Conservation (phyloP, 1,139 yeast genomes). For the Lodderomyces orthopsilosis region DNA sequence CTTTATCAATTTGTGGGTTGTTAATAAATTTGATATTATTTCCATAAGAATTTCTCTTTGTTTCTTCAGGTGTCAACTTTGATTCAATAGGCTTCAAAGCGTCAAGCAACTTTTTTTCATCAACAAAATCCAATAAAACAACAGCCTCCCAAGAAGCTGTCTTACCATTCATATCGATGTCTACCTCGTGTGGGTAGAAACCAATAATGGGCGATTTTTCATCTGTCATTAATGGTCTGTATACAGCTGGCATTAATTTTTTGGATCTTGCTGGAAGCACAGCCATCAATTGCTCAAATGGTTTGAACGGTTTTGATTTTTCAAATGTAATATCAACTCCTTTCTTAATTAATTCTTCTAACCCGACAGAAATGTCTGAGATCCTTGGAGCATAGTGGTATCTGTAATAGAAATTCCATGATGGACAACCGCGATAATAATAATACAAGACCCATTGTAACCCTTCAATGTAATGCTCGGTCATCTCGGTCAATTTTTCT, state of each 20-base stretch:
- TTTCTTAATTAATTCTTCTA: conserved; percentile 46
- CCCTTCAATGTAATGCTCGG: conserved; percentile 90
- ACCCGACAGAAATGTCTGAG: conserved; percentile 75
- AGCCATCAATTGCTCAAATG: conserved; percentile 97
- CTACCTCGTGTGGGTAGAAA: conserved; percentile 88
- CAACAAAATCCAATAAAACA: conserved; percentile 91
- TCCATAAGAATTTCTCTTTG: conserved; percentile 72
- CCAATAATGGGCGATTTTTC: conserved; percentile 83
- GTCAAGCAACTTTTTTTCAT: conserved; percentile 66
- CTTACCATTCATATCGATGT: conserved; percentile 89
- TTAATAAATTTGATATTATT: conserved; percentile 60
- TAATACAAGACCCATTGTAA: conserved; percentile 93
- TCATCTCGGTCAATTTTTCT: conserved; percentile 55
- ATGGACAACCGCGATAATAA: conserved; percentile 84
- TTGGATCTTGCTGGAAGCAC: conserved; percentile 93
- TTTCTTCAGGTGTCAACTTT: conserved; percentile 66
- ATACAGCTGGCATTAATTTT: conserved; percentile 71
- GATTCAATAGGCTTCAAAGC: conserved; percentile 68
- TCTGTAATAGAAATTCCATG: conserved; percentile 92
- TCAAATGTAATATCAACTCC: conserved; percentile 56
- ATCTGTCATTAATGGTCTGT: conserved; percentile 86
- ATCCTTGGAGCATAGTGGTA: conserved; percentile 93
- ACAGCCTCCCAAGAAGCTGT: conserved; percentile 98
- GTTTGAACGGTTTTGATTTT: conserved; percentile 76
- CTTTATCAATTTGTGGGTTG: conserved; percentile 71